Evolutionary conservation across 139 green algal species (phyloP).

Genomic region (Coelastrella sp.): DNA sequence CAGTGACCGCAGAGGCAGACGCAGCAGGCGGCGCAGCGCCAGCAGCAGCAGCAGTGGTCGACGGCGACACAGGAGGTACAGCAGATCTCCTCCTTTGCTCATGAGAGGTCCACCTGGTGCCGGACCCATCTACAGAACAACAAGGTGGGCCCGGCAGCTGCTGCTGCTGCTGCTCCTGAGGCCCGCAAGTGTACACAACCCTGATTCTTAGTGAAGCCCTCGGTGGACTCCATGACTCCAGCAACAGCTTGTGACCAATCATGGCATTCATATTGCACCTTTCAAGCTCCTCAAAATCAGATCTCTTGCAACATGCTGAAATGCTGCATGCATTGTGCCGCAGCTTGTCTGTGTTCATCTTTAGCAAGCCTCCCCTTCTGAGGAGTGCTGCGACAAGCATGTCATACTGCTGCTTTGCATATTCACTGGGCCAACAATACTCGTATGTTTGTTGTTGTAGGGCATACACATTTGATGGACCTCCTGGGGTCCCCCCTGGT

Average conservation of each 20-base stretch:
- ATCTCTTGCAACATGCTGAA: too few relatives aligned
- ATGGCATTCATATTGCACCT: too few relatives aligned
- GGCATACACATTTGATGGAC: slow-evolving; percentile 40
- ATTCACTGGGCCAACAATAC: neutral
- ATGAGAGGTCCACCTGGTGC: slow-evolving; percentile 1
- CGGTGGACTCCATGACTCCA: too few relatives aligned
- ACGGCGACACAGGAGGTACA: neutral
- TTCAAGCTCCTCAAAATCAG: too few relatives aligned
- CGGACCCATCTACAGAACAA: slow-evolving; percentile 33
- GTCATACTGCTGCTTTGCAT: too few relatives aligned
- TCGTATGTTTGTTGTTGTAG: neutral
- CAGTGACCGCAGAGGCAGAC: neutral
- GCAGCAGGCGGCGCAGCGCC: neutral
- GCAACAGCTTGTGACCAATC: too few relatives aligned
- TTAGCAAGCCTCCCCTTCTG: too few relatives aligned
- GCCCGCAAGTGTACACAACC: too few relatives aligned
- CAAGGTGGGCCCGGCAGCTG: neutral
- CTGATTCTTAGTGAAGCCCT: neutral
- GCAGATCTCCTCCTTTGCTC: slow-evolving; percentile 6
- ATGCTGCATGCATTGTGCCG: too few relatives aligned
- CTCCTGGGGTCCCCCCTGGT: neutral
- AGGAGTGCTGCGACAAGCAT: neutral
- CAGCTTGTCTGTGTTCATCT: too few relatives aligned
- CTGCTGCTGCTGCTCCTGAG: too few relatives aligned
- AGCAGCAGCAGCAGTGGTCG: neutral